phyloP scores from a whole-genome alignment of 306 rosid genomes.

The Canavalia ensiformis region DNA sequence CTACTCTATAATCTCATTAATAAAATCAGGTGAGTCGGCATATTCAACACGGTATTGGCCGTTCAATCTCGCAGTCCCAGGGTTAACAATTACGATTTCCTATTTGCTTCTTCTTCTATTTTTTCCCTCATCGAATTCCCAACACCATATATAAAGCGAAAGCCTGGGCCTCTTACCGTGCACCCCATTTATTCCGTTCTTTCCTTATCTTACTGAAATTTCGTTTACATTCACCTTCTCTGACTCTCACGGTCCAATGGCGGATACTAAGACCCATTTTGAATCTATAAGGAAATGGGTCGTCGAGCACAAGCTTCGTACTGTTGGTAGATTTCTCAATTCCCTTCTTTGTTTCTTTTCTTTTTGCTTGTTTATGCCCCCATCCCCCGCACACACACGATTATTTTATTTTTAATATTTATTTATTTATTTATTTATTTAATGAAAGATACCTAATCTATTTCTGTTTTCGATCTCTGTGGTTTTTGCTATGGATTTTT shows the following conservation, averaged over 20 bases:
- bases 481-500: slow-evolving; percentile 16
- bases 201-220: neutral
- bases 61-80: neutral
- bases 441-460: neutral
- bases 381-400: no score
- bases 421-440: neutral
- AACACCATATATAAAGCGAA: neutral
- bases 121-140: neutral
- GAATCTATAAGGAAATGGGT: slow-evolving; percentile 83
- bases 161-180: no score
- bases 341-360: neutral
- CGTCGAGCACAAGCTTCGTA: slow-evolving; percentile 87
- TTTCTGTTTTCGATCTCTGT: neutral
- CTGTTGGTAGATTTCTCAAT: slow-evolving; percentile 73
- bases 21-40: neutral
- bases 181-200: neutral
- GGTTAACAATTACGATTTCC: slow-evolving; percentile 54
- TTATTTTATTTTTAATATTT: neutral
- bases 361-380: no score
- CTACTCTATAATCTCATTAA: no score
- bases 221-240: neutral
- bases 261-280: slow-evolving; percentile 71
- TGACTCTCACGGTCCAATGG: slow-evolving; percentile 54
- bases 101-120: slow-evolving; percentile 44
- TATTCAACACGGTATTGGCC: neutral